Conservation (phyloP, 805 yeast species). For the Monosporozyma siamensis region DNA sequence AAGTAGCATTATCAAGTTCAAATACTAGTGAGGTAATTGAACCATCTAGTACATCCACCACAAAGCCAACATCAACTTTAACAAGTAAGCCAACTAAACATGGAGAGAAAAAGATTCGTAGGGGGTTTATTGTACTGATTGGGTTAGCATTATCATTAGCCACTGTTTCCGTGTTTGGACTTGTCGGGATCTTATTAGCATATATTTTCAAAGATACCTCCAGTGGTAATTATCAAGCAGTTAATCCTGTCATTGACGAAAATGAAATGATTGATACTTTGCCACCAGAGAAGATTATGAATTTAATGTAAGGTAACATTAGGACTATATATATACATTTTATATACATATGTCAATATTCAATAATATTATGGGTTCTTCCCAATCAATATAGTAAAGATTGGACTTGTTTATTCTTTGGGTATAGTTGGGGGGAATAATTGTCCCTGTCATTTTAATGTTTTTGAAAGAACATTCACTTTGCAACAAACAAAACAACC, state of each 20-base stretch:
- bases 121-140: constrained; percentile 61
- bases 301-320: constrained; percentile 26
- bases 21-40: constrained; percentile 10
- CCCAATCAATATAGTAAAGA: no score
- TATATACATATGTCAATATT: neutral
- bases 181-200: constrained; percentile 30
- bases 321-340: neutral
- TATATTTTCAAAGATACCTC: constrained; percentile 30
- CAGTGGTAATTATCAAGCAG: constrained; percentile 36
- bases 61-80: constrained; percentile 10
- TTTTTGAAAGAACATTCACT: no score
- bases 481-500: no score
- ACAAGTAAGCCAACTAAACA: constrained; percentile 13
- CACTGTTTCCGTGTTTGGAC: constrained; percentile 35
- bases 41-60: constrained; percentile 2
- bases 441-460: no score
- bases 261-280: constrained; percentile 52
- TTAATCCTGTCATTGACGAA: constrained; percentile 50
- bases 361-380: neutral
- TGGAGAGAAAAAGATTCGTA: constrained; percentile 24
- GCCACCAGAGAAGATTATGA: constrained; percentile 48
- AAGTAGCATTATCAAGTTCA: constrained; percentile 14
- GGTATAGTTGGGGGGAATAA: no score
- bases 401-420: no score
- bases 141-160: constrained; percentile 60